phyloP scores from a whole-genome alignment of 306 rosid species.

The Coriaria nepalensis region DNA sequence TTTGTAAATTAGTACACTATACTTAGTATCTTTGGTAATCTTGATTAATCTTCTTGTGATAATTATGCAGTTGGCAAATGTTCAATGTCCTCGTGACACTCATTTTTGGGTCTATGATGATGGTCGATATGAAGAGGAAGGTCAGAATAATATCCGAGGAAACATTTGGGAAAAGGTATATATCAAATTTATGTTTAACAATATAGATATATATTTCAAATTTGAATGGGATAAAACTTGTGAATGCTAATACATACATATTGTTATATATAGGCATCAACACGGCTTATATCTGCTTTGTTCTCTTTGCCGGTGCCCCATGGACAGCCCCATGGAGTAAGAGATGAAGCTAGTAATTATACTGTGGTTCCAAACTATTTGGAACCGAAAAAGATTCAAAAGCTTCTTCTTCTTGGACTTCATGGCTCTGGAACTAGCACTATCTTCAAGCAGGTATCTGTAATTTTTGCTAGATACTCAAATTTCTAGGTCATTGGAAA shows the following conservation, averaged over 20 bases:
- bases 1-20: background rate
- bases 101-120: constrained; percentile 99
- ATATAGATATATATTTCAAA: no score
- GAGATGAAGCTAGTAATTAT: constrained; percentile 77
- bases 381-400: constrained; percentile 75
- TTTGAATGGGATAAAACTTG: background rate
- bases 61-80: constrained; percentile 65
- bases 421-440: constrained; percentile 98
- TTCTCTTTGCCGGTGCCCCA: constrained; percentile 81
- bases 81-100: constrained; percentile 99
- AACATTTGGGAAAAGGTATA: constrained; percentile 98
- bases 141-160: constrained; percentile 95
- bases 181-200: background rate
- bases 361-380: constrained; percentile 65
- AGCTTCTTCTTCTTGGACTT: constrained; percentile 89
- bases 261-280: constrained; percentile 59
- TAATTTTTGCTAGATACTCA: background rate
- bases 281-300: constrained; percentile 58
- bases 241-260: constrained; percentile 19
- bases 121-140: constrained; percentile 99
- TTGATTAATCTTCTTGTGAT: constrained; percentile 18
- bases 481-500: background rate
- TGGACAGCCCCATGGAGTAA: constrained; percentile 58
- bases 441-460: constrained; percentile 80
- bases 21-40: constrained; percentile 1